phyloP scores from a whole-genome alignment of 257 asterid genomes.

The Phtheirospermum japonicum region DNA sequence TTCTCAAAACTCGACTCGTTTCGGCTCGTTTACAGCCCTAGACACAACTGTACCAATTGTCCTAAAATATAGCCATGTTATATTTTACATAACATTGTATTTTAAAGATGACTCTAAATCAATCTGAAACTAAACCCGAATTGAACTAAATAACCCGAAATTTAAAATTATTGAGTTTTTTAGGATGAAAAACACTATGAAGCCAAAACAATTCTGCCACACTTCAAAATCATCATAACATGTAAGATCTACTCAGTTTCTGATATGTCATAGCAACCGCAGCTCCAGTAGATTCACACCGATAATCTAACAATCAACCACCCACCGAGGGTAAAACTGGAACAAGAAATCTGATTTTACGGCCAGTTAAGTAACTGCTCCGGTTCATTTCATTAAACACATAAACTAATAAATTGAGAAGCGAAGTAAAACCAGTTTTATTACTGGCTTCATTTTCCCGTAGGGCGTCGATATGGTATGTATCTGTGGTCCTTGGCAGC shows the following conservation, averaged over 20 bases:
- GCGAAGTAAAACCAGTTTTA: not conserved
- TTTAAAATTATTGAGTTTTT: not conserved
- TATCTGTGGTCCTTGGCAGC: conserved; percentile 86
- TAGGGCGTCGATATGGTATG: conserved; percentile 78
- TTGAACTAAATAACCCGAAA: not conserved
- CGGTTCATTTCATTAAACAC: not conserved
- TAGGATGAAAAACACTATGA: not conserved
- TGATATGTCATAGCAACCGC: not conserved
- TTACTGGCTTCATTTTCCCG: conserved; percentile 33
- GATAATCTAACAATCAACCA: not conserved
- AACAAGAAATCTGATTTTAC: not conserved
- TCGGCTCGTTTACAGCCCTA: too few relatives aligned
- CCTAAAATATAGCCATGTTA: too few relatives aligned
- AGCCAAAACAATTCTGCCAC: not conserved
- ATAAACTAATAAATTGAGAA: not conserved
- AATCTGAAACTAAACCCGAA: too few relatives aligned
- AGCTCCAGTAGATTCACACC: not conserved
- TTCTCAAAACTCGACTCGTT: too few relatives aligned
- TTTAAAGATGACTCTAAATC: too few relatives aligned
- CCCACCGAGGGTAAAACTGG: not conserved
- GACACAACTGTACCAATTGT: too few relatives aligned
- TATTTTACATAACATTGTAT: too few relatives aligned
- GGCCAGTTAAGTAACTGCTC: not conserved
- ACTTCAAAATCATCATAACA: conserved; percentile 4
- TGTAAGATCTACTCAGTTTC: not conserved